Percentiles rank a stretch among this genome's conserved stretches.
phyloP scores from a whole-genome alignment of 202 grass and related monocot genomes.

The Hordeum pubiflorum region DNA sequence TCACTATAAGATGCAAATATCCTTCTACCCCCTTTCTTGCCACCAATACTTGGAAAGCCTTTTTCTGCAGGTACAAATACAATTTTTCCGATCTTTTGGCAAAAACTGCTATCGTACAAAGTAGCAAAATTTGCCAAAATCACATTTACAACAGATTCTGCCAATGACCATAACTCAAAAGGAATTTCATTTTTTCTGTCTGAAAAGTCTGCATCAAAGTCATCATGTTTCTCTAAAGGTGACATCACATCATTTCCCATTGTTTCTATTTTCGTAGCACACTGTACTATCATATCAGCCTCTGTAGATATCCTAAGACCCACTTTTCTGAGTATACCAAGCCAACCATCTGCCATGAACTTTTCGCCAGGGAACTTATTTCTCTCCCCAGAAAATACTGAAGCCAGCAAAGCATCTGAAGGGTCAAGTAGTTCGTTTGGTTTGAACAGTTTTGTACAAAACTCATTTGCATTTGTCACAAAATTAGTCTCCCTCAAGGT shows the following conservation, averaged over 20 bases:
- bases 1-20: slow-evolving; percentile 84
- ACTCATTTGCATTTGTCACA: slow-evolving; percentile 76
- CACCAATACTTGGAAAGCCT: slow-evolving; percentile 95
- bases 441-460: slow-evolving; percentile 60
- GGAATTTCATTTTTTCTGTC: slow-evolving; percentile 65
- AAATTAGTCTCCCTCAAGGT: slow-evolving; percentile 70
- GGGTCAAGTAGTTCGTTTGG: slow-evolving; percentile 83
- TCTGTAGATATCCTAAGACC: slow-evolving; percentile 73
- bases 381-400: slow-evolving; percentile 73
- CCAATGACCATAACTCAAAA: slow-evolving; percentile 75
- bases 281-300: slow-evolving; percentile 79
- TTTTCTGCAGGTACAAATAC: slow-evolving; percentile 95
- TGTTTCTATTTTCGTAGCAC: slow-evolving; percentile 72
- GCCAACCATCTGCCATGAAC: slow-evolving; percentile 76
- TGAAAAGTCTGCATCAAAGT: slow-evolving; percentile 65
- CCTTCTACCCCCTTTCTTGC: slow-evolving; percentile 87
- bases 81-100: slow-evolving; percentile 82
- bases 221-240: slow-evolving; percentile 46
- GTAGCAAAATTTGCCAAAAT: slow-evolving; percentile 87
- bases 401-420: slow-evolving; percentile 69
- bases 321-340: slow-evolving; percentile 79
- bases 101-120: slow-evolving; percentile 81
- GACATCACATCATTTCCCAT: slow-evolving; percentile 55
- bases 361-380: slow-evolving; percentile 75
- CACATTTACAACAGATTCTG: slow-evolving; percentile 68